Conservation (phyloP, 192 early-diverging fungal genomes). For the Radiomyces spectabilis region DNA sequence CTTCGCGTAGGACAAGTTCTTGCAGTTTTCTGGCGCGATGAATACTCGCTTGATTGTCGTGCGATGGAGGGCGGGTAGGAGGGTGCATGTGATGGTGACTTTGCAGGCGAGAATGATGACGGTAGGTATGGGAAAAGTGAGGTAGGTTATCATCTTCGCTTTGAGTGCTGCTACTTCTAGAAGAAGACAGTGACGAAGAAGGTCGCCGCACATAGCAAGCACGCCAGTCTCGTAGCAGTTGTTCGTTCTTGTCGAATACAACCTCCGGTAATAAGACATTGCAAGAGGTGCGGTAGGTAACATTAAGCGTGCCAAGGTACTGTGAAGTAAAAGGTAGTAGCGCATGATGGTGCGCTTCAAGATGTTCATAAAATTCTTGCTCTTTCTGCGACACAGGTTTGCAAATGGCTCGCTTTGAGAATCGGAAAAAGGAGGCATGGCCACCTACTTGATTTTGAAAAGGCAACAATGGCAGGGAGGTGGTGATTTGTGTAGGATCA, state of each 20-base stretch:
- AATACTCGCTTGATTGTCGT: slow-evolving; percentile 19
- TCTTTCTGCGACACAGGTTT: slow-evolving; percentile 87
- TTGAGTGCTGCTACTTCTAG: no score
- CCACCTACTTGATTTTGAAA: slow-evolving; percentile 93
- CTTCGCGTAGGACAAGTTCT: slow-evolving; percentile 84
- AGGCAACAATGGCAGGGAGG: slow-evolving; percentile 61
- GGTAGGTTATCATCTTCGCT: no score
- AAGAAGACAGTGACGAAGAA: no score
- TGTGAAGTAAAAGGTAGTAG: slow-evolving; percentile 83
- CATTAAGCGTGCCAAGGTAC: slow-evolving; percentile 90
- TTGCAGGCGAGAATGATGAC: no score
- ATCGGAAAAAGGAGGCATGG: slow-evolving; percentile 90
- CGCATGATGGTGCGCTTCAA: slow-evolving; percentile 67
- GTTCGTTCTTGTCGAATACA: slow-evolving; percentile 81
- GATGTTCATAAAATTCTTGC: slow-evolving; percentile 82
- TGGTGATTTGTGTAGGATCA: slow-evolving; percentile 24
- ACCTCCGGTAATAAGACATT: slow-evolving; percentile 56
- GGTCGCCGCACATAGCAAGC: no score
- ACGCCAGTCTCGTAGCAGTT: slow-evolving; percentile 72
- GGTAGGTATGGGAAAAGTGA: no score
- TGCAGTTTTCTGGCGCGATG: slow-evolving; percentile 39
- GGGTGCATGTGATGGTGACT: no score
- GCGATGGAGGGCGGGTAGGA: slow-evolving; percentile 6
- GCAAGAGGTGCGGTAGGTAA: slow-evolving; percentile 52
- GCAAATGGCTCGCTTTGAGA: slow-evolving; percentile 94